Conservation (phyloP, 2,329 filamentous ascomycete species). For the Nothomitra cinnamomea region DNA sequence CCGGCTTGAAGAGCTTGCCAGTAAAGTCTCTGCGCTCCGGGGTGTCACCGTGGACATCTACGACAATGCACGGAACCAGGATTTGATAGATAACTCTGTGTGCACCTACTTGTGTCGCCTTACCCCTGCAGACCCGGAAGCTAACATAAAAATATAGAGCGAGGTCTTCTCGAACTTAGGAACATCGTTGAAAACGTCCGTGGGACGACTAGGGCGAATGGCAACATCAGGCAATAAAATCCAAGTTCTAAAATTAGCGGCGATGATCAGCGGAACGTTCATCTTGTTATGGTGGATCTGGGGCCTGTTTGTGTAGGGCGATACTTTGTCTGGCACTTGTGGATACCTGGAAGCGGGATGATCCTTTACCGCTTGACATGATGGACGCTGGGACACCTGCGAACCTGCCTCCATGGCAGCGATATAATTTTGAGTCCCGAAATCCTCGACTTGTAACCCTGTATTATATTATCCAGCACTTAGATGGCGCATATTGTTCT, state of each 20-base stretch:
- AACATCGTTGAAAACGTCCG: constrained; percentile 68
- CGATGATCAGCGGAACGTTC: constrained; percentile 57
- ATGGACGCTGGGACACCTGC: too few relatives aligned
- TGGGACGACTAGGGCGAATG: constrained; percentile 71
- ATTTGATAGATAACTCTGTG: constrained; percentile 74
- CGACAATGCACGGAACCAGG: constrained; percentile 79
- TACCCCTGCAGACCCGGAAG: neutral
- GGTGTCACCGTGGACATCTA: constrained; percentile 96
- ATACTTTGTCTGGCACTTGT: neutral
- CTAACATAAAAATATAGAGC: constrained; percentile 32
- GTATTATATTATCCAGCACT: too few relatives aligned
- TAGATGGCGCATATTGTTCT: too few relatives aligned
- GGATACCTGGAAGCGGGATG: neutral
- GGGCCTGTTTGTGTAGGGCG: constrained; percentile 32
- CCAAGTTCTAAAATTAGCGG: constrained; percentile 76
- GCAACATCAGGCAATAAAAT: constrained; percentile 80
- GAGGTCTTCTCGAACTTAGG: constrained; percentile 86
- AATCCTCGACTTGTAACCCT: too few relatives aligned
- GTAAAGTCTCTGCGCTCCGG: constrained; percentile 81
- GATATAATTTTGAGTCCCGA: too few relatives aligned
- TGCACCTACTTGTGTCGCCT: neutral
- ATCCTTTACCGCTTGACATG: neutral
- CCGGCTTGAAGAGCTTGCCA: constrained; percentile 75
- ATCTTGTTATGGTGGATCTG: constrained; percentile 60
- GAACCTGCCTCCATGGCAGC: too few relatives aligned